These are phyloP conservation scores for Austroboletus niveus DNA, from an alignment of 1,284 basidiomycete genomes.

Conservation along the genomic window DNA sequence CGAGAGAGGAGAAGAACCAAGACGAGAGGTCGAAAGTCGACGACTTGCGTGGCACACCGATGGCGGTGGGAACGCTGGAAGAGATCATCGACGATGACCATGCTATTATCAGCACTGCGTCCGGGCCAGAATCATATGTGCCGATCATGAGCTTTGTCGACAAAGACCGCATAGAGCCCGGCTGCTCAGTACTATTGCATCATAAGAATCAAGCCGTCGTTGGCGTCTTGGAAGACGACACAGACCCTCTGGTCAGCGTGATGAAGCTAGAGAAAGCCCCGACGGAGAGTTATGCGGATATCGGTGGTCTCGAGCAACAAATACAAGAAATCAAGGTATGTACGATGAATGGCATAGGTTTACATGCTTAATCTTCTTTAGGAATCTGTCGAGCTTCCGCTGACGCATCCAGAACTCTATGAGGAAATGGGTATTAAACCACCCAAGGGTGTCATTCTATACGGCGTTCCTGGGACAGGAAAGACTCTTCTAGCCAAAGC, in stretches of 20 bases:
- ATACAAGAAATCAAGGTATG: slow-evolving; percentile 96
- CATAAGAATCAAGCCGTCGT: slow-evolving; percentile 97
- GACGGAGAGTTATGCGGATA: slow-evolving; percentile 97
- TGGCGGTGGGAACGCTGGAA: slow-evolving; percentile 96
- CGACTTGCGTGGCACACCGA: slow-evolving; percentile 91
- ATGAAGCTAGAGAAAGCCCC: slow-evolving; percentile 99
- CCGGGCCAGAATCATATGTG: slow-evolving; percentile 97
- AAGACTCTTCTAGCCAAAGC: slow-evolving; percentile 98
- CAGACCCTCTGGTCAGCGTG: slow-evolving; percentile 97
- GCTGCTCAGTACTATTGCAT: slow-evolving; percentile 93
- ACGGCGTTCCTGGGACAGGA: slow-evolving; percentile 97
- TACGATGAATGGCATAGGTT: not conserved
- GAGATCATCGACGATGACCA: slow-evolving; percentile 99
- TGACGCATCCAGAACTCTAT: slow-evolving; percentile 98
- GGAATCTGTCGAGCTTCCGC: slow-evolving; percentile 97
- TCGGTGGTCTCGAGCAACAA: slow-evolving; percentile 95
- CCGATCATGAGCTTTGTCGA: slow-evolving; percentile 99
- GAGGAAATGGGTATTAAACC: slow-evolving; percentile 99
- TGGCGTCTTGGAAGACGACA: slow-evolving; percentile 94
- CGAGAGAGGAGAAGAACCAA: slow-evolving; percentile 92
- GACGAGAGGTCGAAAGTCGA: slow-evolving; percentile 95
- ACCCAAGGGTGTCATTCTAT: slow-evolving; percentile 98
- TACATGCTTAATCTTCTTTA: slow-evolving; percentile 29
- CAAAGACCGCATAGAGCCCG: slow-evolving; percentile 97
- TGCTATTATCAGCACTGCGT: slow-evolving; percentile 94